These are phyloP conservation scores for Trichoderma sp. DNA, from an alignment of 2,329 filamentous ascomycete genomes.

Conservation along the genomic window DNA sequence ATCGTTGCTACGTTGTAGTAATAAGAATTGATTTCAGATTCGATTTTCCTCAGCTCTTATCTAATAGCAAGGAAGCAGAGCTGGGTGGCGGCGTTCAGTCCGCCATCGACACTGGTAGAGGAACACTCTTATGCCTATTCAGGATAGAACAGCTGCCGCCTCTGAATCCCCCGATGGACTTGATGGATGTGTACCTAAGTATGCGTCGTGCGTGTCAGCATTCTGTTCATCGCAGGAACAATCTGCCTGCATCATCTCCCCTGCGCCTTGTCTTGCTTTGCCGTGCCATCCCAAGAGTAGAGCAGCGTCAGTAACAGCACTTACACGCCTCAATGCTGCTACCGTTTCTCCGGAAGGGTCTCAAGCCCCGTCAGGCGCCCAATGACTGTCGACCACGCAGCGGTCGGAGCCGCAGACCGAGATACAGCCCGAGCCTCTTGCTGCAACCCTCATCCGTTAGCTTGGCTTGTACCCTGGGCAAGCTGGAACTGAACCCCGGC, in stretches of 20 bases:
- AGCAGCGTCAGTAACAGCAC: not conserved
- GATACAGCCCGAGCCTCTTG: slow-evolving; percentile 17
- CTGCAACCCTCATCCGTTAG: slow-evolving; percentile 15
- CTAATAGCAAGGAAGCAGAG: not conserved
- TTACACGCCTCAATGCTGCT: not conserved
- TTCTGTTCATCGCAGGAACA: not conserved
- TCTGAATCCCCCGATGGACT: not conserved
- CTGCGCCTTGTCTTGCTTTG: not conserved
- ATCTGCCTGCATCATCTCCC: not conserved
- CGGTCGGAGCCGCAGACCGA: slow-evolving; percentile 12
- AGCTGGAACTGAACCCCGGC: slow-evolving; percentile 22
- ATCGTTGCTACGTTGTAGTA: not conserved
- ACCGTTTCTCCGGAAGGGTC: not conserved
- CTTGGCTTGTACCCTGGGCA: slow-evolving; percentile 10
- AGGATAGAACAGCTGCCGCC: not conserved
- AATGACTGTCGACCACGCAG: not conserved
- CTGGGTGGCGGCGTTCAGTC: not conserved
- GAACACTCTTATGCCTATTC: not conserved
- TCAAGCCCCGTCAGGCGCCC: not conserved
- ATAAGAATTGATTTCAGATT: not conserved
- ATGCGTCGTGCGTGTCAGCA: not conserved
- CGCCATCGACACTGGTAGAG: not conserved
- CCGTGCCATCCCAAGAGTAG: not conserved
- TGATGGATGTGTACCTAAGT: not conserved
- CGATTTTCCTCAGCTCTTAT: not conserved